Percentiles rank a stretch among this genome's conserved stretches.
These are phyloP conservation scores for Lizonia empirigonia DNA, from an alignment of 2,329 filamentous ascomycete species.

Conservation along the genomic window DNA sequence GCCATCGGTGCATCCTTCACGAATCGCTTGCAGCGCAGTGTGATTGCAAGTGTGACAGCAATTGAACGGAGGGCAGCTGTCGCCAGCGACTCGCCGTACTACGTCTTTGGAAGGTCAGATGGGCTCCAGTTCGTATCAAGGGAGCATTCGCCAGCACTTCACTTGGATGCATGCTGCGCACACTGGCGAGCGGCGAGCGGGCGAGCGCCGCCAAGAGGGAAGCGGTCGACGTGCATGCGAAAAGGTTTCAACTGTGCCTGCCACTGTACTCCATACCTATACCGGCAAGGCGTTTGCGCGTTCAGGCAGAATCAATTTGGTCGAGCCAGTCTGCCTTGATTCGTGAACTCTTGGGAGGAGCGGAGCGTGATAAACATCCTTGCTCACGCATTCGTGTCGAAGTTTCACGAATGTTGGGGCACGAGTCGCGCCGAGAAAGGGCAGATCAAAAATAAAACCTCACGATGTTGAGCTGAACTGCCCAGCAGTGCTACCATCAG, in stretches of 20 bases:
- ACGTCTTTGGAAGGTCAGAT: slow-evolving; percentile 14
- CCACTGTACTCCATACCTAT: slow-evolving; percentile 20
- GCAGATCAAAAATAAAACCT: not conserved
- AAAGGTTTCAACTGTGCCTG: slow-evolving; percentile 14
- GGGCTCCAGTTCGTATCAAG: slow-evolving; percentile 10
- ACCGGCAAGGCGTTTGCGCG: slow-evolving; percentile 14
- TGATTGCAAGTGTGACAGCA: slow-evolving; percentile 28
- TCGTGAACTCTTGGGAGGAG: slow-evolving; percentile 27
- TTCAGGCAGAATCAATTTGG: slow-evolving; percentile 15
- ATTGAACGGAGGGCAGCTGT: slow-evolving; percentile 1
- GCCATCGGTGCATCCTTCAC: slow-evolving; percentile 18
- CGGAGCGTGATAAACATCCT: slow-evolving; percentile 33
- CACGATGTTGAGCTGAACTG: slow-evolving; percentile 1
- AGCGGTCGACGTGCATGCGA: slow-evolving; percentile 10
- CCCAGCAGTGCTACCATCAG: not conserved
- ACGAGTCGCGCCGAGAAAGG: slow-evolving; percentile 10
- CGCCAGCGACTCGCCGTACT: slow-evolving; percentile 22
- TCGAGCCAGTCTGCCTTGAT: slow-evolving; percentile 28
- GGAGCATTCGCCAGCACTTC: slow-evolving; percentile 11
- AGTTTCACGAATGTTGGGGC: slow-evolving; percentile 25
- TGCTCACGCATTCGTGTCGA: slow-evolving; percentile 24
- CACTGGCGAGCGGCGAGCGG: slow-evolving; percentile 8
- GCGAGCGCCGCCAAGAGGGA: slow-evolving; percentile 5
- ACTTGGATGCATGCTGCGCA: slow-evolving; percentile 13
- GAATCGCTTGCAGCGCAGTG: slow-evolving; percentile 20